A percentile compares a stretch with the other conserved stretches of the same genome.
These are phyloP conservation scores for Typha latifolia DNA, from an alignment of 176 grass and related monocot species.

Conservation along the genomic window DNA sequence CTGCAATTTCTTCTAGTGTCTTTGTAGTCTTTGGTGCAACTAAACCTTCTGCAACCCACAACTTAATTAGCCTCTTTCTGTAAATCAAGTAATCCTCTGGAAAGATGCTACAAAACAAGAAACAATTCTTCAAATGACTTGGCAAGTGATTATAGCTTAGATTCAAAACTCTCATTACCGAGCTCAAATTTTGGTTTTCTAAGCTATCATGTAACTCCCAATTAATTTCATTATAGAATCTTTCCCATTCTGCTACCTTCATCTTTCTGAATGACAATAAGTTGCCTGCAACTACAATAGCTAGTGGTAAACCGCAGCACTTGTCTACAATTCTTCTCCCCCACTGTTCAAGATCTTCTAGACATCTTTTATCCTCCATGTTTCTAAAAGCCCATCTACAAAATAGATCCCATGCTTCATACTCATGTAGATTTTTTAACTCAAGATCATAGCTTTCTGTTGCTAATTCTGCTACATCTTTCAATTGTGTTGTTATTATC, in stretches of 20 bases:
- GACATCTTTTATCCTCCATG: slow-evolving; percentile 26
- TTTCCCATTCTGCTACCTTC: slow-evolving; percentile 13
- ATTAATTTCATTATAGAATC: slow-evolving; percentile 16
- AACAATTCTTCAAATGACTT: slow-evolving; percentile 48
- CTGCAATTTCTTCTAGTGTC: slow-evolving; percentile 24
- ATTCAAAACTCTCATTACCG: slow-evolving; percentile 35
- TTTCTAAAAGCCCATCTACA: slow-evolving; percentile 23
- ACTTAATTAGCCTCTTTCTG: slow-evolving; percentile 22
- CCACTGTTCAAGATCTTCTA: slow-evolving; percentile 13
- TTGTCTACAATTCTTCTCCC: slow-evolving; percentile 13
- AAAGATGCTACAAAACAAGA: slow-evolving; percentile 42
- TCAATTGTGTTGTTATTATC: slow-evolving; percentile 26
- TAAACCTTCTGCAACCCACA: slow-evolving; percentile 42
- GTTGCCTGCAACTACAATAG: slow-evolving; percentile 21
- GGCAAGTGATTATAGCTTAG: slow-evolving; percentile 43
- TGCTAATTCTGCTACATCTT: slow-evolving; percentile 26
- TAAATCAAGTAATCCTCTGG: slow-evolving; percentile 30
- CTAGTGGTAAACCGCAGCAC: slow-evolving; percentile 22
- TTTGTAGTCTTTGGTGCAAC: background rate
- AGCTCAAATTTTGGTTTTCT: background rate
- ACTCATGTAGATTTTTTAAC: slow-evolving; percentile 16
- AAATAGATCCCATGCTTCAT: slow-evolving; percentile 39
- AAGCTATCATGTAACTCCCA: slow-evolving; percentile 12
- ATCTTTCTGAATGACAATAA: slow-evolving; percentile 11
- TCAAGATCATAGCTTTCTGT: slow-evolving; percentile 12